Evolutionary conservation across 805 yeast genomes (phyloP).

Genomic region (Candida piceae): DNA sequence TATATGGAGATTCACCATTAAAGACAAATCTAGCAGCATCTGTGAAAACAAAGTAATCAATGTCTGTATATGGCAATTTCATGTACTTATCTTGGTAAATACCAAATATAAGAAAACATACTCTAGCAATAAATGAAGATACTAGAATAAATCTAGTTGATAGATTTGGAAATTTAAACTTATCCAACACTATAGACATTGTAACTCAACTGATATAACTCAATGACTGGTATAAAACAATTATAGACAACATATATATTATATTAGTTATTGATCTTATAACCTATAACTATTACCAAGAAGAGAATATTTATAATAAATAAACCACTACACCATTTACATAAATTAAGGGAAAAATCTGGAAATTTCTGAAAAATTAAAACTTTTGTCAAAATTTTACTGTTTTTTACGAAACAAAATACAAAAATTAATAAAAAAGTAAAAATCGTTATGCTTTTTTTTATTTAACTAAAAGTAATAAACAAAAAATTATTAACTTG

Average conservation of each 20-base stretch:
- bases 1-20: slow-evolving; percentile 61
- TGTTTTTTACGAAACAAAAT: no score
- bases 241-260: no score
- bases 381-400: no score
- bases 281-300: no score
- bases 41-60: slow-evolving; percentile 88
- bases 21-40: slow-evolving; percentile 80
- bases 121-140: slow-evolving; percentile 35
- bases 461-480: slow-evolving; percentile 6
- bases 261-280: no score
- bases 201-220: no score
- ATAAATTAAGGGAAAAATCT: no score
- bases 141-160: slow-evolving; percentile 12
- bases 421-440: no score
- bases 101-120: slow-evolving; percentile 71
- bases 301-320: no score
- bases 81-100: slow-evolving; percentile 77
- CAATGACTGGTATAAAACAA: no score
- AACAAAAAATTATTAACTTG: slow-evolving; percentile 10
- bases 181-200: slow-evolving; percentile 11
- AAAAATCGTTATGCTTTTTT: slow-evolving; percentile 8
- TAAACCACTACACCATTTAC: no score
- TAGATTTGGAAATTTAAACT: slow-evolving; percentile 3
- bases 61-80: slow-evolving; percentile 85
- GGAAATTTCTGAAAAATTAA: no score